phyloP scores from a whole-genome alignment of 306 rosid species.

The Lithocarpus polystachyus region DNA sequence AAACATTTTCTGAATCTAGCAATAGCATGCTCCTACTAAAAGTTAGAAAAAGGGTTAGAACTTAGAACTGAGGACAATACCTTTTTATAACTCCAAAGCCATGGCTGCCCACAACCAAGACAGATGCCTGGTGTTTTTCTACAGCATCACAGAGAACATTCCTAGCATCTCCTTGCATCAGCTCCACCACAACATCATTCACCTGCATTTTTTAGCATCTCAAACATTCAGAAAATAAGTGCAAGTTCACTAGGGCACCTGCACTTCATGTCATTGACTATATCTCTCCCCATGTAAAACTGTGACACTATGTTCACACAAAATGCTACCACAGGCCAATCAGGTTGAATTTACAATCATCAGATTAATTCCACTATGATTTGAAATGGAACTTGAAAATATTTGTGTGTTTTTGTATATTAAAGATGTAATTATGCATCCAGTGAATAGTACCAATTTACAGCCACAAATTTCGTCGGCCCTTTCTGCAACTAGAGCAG shows the following conservation, averaged over 20 bases:
- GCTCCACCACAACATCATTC: slow-evolving; percentile 32
- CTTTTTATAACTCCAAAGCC: slow-evolving; percentile 76
- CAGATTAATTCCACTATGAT: too few species aligned
- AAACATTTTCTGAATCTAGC: not conserved
- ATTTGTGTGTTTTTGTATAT: too few species aligned
- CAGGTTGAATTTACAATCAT: too few species aligned
- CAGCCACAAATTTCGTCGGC: slow-evolving; percentile 42
- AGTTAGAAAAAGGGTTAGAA: not conserved
- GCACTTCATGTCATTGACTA: too few species aligned
- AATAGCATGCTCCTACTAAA: not conserved
- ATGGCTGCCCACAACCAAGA: slow-evolving; percentile 73
- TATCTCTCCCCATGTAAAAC: too few species aligned
- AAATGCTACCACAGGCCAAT: too few species aligned
- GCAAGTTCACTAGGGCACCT: not conserved
- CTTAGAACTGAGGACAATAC: slow-evolving; percentile 12
- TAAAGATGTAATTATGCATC: not conserved
- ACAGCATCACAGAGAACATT: slow-evolving; percentile 71
- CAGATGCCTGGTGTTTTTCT: slow-evolving; percentile 62
- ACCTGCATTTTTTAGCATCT: slow-evolving; percentile 26
- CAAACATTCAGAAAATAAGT: not conserved
- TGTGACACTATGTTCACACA: too few species aligned
- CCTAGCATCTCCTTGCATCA: slow-evolving; percentile 69
- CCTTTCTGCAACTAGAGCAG: slow-evolving; percentile 22
- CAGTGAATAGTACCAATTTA: slow-evolving; percentile 31
- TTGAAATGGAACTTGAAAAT: too few species aligned